phyloP scores from a whole-genome alignment of 768 basidiomycete species.

The Mycena pura region DNA sequence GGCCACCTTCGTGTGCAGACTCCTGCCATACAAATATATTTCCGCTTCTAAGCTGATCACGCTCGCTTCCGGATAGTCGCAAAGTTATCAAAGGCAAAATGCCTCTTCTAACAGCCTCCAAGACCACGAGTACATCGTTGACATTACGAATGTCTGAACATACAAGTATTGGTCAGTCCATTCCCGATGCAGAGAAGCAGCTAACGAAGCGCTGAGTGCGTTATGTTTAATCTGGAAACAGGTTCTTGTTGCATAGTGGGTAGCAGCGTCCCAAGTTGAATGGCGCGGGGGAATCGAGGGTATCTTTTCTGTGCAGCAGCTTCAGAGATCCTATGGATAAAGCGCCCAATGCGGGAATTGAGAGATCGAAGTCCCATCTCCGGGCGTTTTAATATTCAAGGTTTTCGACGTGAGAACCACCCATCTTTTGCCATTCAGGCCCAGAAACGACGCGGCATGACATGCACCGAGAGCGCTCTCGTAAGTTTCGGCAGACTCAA shows the following conservation, averaged over 20 bases:
- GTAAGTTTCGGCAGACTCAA: constrained; percentile 6
- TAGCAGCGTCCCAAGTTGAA: too few species aligned
- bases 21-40: constrained; percentile 71
- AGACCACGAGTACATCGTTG: constrained; percentile 57
- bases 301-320: not conserved
- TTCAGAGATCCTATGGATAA: constrained; percentile 14
- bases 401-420: constrained; percentile 18
- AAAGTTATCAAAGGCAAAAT: constrained; percentile 57
- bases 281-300: not conserved
- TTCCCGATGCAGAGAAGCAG: not conserved
- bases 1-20: constrained; percentile 55
- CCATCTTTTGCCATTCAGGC: not conserved
- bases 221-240: not conserved
- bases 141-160: constrained; percentile 59
- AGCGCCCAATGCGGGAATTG: constrained; percentile 6
- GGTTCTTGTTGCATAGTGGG: not conserved
- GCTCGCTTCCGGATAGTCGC: constrained; percentile 53
- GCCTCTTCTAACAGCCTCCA: constrained; percentile 61
- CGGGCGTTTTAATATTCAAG: not conserved
- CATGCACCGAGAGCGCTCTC: not conserved
- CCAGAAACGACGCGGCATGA: not conserved
- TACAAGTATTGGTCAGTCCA: not conserved
- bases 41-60: constrained; percentile 55
- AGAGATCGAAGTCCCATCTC: constrained; percentile 3
- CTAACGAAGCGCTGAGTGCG: constrained; percentile 17